phyloP scores from a whole-genome alignment of 768 basidiomycete species.

The Boletales sp. region DNA sequence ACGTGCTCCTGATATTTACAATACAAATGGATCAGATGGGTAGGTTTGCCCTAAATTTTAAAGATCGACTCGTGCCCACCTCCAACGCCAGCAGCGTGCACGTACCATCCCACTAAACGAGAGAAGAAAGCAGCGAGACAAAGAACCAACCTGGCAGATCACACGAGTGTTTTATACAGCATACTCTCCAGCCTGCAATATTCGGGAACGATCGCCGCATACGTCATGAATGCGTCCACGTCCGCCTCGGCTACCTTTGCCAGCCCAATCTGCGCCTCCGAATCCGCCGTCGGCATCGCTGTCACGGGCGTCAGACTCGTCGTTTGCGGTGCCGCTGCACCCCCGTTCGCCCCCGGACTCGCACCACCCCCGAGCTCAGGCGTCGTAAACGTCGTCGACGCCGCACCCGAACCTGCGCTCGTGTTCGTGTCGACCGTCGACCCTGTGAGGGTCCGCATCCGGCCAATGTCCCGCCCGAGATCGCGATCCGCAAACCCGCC shows the following conservation, averaged over 20 bases:
- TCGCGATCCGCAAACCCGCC: constrained; percentile 41
- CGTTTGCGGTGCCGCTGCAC: constrained; percentile 36
- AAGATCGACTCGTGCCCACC: too few species aligned
- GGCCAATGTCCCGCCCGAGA: constrained; percentile 33
- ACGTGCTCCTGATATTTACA: too few species aligned
- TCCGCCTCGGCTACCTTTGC: constrained; percentile 84
- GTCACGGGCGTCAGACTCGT: constrained; percentile 67
- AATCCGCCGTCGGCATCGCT: constrained; percentile 67
- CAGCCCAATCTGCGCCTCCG: constrained; percentile 71
- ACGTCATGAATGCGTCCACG: constrained; percentile 79
- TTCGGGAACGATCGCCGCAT: constrained; percentile 83
- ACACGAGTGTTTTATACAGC: constrained; percentile 61
- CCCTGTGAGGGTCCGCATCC: constrained; percentile 55
- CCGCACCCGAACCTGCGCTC: constrained; percentile 34
- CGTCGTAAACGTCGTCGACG: constrained; percentile 57
- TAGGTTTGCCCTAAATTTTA: too few species aligned
- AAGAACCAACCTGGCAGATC: not conserved
- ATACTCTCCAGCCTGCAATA: constrained; percentile 77
- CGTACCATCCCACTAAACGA: not conserved
- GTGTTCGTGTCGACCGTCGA: constrained; percentile 36
- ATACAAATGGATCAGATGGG: too few species aligned
- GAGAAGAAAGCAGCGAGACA: not conserved
- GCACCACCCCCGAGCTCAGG: constrained; percentile 47
- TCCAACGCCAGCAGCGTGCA: too few species aligned
- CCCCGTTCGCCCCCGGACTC: constrained; percentile 33